A percentile compares a stretch with the other conserved stretches of the same genome.
phyloP scores from a whole-genome alignment of 805 yeast species.

The Candida takata region DNA sequence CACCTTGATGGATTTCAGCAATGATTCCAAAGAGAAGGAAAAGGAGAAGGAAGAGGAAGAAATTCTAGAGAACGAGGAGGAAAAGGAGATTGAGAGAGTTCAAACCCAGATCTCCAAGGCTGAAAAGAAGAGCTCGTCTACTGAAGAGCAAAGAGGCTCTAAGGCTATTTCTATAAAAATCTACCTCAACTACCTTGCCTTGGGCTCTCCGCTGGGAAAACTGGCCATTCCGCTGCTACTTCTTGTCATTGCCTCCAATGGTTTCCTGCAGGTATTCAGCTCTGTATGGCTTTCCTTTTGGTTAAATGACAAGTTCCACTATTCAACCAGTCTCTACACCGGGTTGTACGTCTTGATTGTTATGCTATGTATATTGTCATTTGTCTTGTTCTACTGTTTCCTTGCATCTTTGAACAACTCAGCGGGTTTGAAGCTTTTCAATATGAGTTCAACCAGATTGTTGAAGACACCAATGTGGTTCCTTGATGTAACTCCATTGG shows the following conservation, averaged over 20 bases:
- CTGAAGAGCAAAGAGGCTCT: conserved; percentile 19
- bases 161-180: conserved; percentile 24
- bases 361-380: conserved; percentile 38
- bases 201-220: conserved; percentile 40
- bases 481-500: conserved; percentile 81
- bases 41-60: conserved; percentile 20
- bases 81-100: conserved; percentile 18
- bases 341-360: conserved; percentile 57
- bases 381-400: conserved; percentile 48
- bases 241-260: conserved; percentile 24
- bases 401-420: conserved; percentile 43
- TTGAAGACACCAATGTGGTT: conserved; percentile 75
- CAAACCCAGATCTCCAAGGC: conserved; percentile 6
- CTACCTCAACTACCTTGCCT: conserved; percentile 33
- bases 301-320: conserved; percentile 47
- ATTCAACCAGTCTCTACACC: conserved; percentile 47
- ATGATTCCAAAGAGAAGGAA: conserved; percentile 26
- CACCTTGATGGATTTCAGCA: conserved; percentile 42
- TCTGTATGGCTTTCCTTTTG: conserved; percentile 78
- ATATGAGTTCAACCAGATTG: conserved; percentile 46
- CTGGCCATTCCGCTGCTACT: conserved; percentile 25
- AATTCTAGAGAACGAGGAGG: conserved; percentile 26
- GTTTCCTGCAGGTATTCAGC: conserved; percentile 48
- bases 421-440: conserved; percentile 52
- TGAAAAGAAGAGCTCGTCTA: background rate